Evolutionary conservation across 352 stramenopile genomes (phyloP), one percentile per base, ranked within the genome.

Genomic region (Globisporangium okanoganense): DNA sequence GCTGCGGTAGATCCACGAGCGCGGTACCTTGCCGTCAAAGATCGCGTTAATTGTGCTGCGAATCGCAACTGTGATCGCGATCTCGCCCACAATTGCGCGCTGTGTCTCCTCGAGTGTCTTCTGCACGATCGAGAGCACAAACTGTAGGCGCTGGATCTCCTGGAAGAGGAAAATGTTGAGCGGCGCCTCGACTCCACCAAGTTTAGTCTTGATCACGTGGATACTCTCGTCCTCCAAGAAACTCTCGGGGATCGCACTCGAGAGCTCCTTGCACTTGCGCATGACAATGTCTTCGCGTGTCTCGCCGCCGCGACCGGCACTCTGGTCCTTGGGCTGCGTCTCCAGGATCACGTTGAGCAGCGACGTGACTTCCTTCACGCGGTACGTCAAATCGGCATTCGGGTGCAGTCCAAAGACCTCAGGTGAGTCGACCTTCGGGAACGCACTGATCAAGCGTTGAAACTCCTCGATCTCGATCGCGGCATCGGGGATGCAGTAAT

Each of bases 401-500:
- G 78, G 80, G 36, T 94, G 85, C 35, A 94, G 58, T 0, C 85
- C 85, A 64, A 94, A 94, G 13, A 94, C 82, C 50, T 94, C 85
- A 0, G 85, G 82, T n/a, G 79, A 90, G 52, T 94, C 84, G 0
- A 88, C 74, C 14, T 73, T 89, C 4, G 84, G 84, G 49, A 91
- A 90, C 5, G 64, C 56, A 14, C 71, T 57, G 40, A 92, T 78
- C 22, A 87, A 74, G 9, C 79, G 79, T 18, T 90, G 81, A 44
- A 73, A 89, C 66, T 91, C 80, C 45, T 94, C 82, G 20, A 85
- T 64, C 59, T 82, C 57, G 16, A 43, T 36, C 40, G 53, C 44
- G 58, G 29, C 6, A 7, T 77, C 48, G 22, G 72, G 72, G 22
- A 82, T 73, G 29, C 54, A 61, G 55, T 84, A 87, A 48, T 83